Percentiles rank a stretch among this genome's conserved stretches.
phyloP scores from a whole-genome alignment of 1,284 basidiomycete genomes.

The Cystobasidiaceae sp. region DNA sequence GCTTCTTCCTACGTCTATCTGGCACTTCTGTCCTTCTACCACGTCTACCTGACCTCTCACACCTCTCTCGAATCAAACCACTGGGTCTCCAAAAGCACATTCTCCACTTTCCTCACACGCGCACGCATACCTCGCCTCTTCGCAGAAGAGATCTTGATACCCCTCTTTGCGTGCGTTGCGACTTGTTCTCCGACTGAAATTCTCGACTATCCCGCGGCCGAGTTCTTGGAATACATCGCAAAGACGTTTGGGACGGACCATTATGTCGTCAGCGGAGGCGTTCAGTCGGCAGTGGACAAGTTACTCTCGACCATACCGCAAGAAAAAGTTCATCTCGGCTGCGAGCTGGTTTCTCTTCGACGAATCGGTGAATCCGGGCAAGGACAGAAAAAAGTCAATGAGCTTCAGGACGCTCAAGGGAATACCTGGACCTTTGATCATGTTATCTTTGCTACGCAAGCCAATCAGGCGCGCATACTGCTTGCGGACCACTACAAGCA shows the following conservation, averaged over 20 bases:
- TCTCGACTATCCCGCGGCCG: conserved; percentile 38
- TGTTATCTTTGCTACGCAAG: conserved; percentile 44
- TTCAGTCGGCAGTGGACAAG: conserved; percentile 38
- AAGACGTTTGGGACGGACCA: conserved; percentile 42
- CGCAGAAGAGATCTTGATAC: conserved; percentile 19
- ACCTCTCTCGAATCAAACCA: not conserved
- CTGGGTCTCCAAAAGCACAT: not conserved
- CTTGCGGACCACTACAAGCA: conserved; percentile 1
- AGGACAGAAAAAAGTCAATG: not conserved
- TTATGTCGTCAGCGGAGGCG: conserved; percentile 43
- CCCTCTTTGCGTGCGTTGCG: conserved; percentile 30
- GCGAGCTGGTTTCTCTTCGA: conserved; percentile 19
- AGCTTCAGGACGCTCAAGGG: conserved; percentile 20
- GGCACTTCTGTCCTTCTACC: conserved; percentile 53
- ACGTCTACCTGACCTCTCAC: conserved; percentile 44
- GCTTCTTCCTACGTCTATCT: conserved; percentile 57
- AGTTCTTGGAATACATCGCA: conserved; percentile 44
- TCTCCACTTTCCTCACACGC: conserved; percentile 1
- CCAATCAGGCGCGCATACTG: conserved; percentile 37
- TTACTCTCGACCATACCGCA: conserved; percentile 31
- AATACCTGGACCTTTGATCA: conserved; percentile 40
- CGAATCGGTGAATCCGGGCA: not conserved
- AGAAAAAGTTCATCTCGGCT: conserved; percentile 25
- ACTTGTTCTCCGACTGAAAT: conserved; percentile 26
- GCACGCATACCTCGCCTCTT: conserved; percentile 7